Percentiles rank a stretch among this genome's conserved stretches.
These are phyloP conservation scores for Saccharomycopsis microspora DNA, from an alignment of 805 yeast species.

Conservation along the genomic window DNA sequence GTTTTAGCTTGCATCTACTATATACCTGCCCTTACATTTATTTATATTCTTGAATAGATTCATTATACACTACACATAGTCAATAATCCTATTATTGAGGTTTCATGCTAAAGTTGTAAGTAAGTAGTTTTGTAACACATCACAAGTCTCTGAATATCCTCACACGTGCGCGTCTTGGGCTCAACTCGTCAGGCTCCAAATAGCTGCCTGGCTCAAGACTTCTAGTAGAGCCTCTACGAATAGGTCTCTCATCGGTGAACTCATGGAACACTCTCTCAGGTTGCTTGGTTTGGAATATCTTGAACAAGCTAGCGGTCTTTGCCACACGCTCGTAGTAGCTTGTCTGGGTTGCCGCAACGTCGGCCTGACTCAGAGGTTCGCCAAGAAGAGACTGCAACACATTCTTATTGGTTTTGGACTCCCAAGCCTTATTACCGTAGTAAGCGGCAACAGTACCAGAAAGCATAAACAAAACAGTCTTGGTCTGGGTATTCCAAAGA, in stretches of 20 bases:
- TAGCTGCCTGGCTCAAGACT: slow-evolving; percentile 13
- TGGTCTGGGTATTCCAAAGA: slow-evolving; percentile 4
- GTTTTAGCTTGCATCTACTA: not conserved
- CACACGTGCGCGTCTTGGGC: slow-evolving; percentile 15
- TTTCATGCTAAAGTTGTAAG: too few species aligned
- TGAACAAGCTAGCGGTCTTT: slow-evolving; percentile 4
- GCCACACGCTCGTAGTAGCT: slow-evolving; percentile 4
- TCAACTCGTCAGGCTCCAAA: slow-evolving; percentile 7
- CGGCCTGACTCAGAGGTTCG: slow-evolving; percentile 1
- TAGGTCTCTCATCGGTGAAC: slow-evolving; percentile 8
- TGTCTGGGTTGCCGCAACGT: not conserved
- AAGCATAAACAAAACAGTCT: slow-evolving; percentile 2
- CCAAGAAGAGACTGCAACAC: slow-evolving; percentile 10
- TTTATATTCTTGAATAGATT: not conserved
- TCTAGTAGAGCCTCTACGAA: slow-evolving; percentile 13
- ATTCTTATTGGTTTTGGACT: slow-evolving; percentile 4
- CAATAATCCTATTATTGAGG: not conserved
- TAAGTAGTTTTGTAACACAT: too few species aligned
- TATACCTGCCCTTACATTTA: not conserved
- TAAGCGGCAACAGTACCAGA: slow-evolving; percentile 6
- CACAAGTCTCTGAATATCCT: slow-evolving; percentile 16
- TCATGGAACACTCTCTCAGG: slow-evolving; percentile 15
- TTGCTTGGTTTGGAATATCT: slow-evolving; percentile 14
- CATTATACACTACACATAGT: not conserved
- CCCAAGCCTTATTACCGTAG: slow-evolving; percentile 5